Evolutionary conservation across 331 rosid genomes (phyloP), one percentile per base, ranked within the genome.

Genomic region (Acacia pycnantha): DNA sequence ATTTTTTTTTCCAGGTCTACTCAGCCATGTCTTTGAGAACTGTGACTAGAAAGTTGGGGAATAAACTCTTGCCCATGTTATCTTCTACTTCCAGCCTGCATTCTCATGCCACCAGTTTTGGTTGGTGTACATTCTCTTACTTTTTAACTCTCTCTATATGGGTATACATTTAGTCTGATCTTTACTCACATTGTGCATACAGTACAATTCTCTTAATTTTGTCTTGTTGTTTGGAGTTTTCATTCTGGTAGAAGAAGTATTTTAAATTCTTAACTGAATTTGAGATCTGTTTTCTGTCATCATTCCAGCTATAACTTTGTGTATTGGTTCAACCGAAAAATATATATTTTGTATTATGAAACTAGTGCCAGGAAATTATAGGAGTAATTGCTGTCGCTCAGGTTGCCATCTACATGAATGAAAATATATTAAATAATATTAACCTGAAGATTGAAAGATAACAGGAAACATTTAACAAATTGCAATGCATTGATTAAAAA

Each of bases 91-190:
- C 90, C 81, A 80, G 81, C 27, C 81, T 89, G 26, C 97, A 95
- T 85, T 95, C 99, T 1, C 99, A 95, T 75, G 97, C 99, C 85
- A 93, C 99, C 56, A 93, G 97, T 88, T 95, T 95, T 31, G 99
- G 98, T 95, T 77, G 3, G 98, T 87, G 80, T 74, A 4, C 43
- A 56, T 54, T 73, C 33, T 70, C 75, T 79, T 29, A 31, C 29
- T n/a, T 11, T 26, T 51, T 58, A 69, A 53, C 80, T 66, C 53
- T 31, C 16, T 1, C 75, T 65, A 16, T 33, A 15, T 24, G 76
- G 27, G 59, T 16, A 19, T 24, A 5, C 2, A 24, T 70, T 61
- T 58, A 4, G 59, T 61, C 11, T 61, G 71, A 37, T 77, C 73
- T 43, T 10, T 48, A 50, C 29, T 62, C 44, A 35, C 14, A 27